Conservation (phyloP, 1,139 yeast species). For the Suhomyces bokatorum region DNA sequence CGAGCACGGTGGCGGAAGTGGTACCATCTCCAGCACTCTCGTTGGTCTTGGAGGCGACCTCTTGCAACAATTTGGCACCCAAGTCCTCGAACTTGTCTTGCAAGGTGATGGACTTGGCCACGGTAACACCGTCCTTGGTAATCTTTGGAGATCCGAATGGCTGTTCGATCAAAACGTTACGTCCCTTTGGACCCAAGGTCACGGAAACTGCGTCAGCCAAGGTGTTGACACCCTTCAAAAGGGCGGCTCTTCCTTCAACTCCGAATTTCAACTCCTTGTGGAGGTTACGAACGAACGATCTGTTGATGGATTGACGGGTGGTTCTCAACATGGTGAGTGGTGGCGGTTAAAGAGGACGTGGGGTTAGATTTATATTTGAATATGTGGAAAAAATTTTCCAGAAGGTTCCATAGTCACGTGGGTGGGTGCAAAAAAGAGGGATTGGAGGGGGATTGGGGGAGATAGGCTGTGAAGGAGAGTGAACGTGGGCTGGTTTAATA, state of each 20-base stretch:
- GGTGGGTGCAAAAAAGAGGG: slow-evolving; percentile 7
- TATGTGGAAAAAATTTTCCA: slow-evolving; percentile 14
- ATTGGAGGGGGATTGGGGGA: not conserved
- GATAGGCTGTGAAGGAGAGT: not conserved
- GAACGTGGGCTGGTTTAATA: not conserved
- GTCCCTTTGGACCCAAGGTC: slow-evolving; percentile 97
- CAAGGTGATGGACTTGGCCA: slow-evolving; percentile 83
- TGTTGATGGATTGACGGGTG: slow-evolving; percentile 48
- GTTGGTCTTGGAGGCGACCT: slow-evolving; percentile 97
- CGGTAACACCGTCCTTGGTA: slow-evolving; percentile 99
- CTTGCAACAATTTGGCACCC: slow-evolving; percentile 96
- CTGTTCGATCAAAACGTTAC: slow-evolving; percentile 96
- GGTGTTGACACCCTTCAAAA: slow-evolving; percentile 92
- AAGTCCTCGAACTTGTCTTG: slow-evolving; percentile 94
- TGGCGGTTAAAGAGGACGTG: not conserved
- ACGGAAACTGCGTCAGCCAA: slow-evolving; percentile 97
- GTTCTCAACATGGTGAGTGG: slow-evolving; percentile 54
- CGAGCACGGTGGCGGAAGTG: slow-evolving; percentile 95
- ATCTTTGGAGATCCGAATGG: slow-evolving; percentile 97
- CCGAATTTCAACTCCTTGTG: slow-evolving; percentile 98
- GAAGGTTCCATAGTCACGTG: slow-evolving; percentile 15
- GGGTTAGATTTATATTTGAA: slow-evolving; percentile 6
- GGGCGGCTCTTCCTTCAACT: slow-evolving; percentile 97
- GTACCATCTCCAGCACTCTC: slow-evolving; percentile 99
- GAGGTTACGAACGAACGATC: slow-evolving; percentile 54